These are phyloP conservation scores for Globisporangium okanoganense DNA, from an alignment of 352 stramenopile species.

Conservation along the genomic window DNA sequence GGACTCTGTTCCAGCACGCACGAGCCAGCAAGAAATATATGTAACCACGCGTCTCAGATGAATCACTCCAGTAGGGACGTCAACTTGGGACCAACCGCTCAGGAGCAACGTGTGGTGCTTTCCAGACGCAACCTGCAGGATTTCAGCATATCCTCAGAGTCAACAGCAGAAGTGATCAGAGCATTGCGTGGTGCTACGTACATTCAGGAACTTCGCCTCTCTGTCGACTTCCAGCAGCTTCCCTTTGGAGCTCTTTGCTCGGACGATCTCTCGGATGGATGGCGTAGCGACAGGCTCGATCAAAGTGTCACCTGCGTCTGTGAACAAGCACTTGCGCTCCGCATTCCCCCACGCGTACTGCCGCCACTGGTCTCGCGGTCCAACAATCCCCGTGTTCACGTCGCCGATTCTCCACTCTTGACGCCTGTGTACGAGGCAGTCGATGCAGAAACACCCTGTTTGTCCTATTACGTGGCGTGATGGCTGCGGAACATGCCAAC, in stretches of 20 bases:
- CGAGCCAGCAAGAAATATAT: neutral
- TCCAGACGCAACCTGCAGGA: conserved; percentile 50
- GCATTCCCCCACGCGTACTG: conserved; percentile 63
- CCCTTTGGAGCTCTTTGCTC: conserved; percentile 34
- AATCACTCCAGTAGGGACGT: neutral
- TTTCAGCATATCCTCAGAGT: neutral
- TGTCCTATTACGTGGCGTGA: conserved; percentile 55
- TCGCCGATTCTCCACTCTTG: conserved; percentile 78
- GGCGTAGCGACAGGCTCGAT: conserved; percentile 32
- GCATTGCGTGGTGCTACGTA: conserved; percentile 12
- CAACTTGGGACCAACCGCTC: conserved; percentile 31
- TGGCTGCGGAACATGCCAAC: conserved; percentile 16
- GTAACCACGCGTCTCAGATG: neutral
- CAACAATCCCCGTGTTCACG: conserved; percentile 57
- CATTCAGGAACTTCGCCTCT: conserved; percentile 63
- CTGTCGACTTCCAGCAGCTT: conserved; percentile 43
- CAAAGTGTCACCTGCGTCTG: conserved; percentile 1
- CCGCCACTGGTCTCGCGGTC: conserved; percentile 58
- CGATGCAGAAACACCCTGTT: conserved; percentile 70
- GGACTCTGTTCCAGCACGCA: conserved; percentile 41
- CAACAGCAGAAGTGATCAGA: neutral
- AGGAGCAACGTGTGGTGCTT: conserved; percentile 78
- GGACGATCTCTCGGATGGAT: conserved; percentile 45
- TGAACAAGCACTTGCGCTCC: conserved; percentile 43
- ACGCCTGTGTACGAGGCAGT: conserved; percentile 65